Evolutionary conservation across 1,139 yeast genomes (phyloP).

Genomic region (Kodamaea fungicola): DNA sequence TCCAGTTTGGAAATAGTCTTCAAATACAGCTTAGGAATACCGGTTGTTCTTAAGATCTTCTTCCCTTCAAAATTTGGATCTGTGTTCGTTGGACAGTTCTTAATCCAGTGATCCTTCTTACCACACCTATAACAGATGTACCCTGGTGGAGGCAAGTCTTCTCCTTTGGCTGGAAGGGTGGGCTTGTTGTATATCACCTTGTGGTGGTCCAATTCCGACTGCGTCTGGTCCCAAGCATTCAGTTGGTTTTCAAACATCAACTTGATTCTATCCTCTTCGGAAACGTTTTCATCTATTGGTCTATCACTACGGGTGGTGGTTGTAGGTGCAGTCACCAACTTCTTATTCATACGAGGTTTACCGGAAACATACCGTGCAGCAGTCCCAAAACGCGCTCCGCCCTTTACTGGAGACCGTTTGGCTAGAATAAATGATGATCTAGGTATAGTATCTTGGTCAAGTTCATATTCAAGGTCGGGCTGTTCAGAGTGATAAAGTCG

Average conservation of each 20-base stretch:
- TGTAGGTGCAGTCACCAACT: constrained; percentile 24
- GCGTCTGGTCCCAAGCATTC: constrained; percentile 93
- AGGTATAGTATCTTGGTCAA: constrained; percentile 86
- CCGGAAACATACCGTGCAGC: constrained; percentile 86
- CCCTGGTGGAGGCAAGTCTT: constrained; percentile 89
- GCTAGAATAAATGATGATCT: constrained; percentile 84
- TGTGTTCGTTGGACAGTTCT: constrained; percentile 88
- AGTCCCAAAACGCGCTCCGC: constrained; percentile 56
- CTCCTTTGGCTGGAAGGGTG: constrained; percentile 40
- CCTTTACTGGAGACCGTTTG: constrained; percentile 67
- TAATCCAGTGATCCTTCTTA: constrained; percentile 93
- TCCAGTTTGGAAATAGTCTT: constrained; percentile 62
- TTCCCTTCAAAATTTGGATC: constrained; percentile 95
- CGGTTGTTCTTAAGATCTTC: constrained; percentile 87
- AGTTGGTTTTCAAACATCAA: constrained; percentile 92
- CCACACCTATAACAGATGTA: constrained; percentile 97
- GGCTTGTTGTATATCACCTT: constrained; percentile 57
- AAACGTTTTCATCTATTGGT: constrained; percentile 37
- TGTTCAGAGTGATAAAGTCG: constrained; percentile 59
- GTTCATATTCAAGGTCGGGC: constrained; percentile 79
- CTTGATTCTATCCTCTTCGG: constrained; percentile 85
- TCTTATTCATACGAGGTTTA: constrained; percentile 57
- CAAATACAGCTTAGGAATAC: constrained; percentile 92
- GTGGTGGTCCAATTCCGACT: constrained; percentile 80
- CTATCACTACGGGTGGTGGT: constrained; percentile 7